Evolutionary conservation across 176 grass and related monocot genomes (phyloP).

Genomic region (Microstegium vimineum): DNA sequence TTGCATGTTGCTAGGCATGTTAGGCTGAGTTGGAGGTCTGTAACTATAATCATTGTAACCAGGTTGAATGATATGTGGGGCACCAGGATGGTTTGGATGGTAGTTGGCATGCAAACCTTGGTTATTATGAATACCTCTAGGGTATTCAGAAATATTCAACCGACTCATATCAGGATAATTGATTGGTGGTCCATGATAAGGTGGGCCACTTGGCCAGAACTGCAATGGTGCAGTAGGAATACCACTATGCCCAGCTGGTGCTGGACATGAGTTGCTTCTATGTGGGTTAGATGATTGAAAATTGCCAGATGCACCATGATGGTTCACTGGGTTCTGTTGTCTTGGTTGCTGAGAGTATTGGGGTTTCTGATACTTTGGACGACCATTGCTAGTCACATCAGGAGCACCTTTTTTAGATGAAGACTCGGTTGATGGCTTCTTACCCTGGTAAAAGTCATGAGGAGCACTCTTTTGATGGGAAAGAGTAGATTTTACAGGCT

Average conservation of each 20-base stretch:
- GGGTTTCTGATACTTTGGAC: slow-evolving; percentile 49
- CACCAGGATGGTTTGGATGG: slow-evolving; percentile 43
- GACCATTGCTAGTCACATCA: slow-evolving; percentile 26
- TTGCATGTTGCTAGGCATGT: slow-evolving; percentile 36
- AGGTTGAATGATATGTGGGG: slow-evolving; percentile 43
- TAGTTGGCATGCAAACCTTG: slow-evolving; percentile 53
- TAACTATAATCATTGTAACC: slow-evolving; percentile 55
- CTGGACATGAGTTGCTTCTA: slow-evolving; percentile 45
- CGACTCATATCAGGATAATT: slow-evolving; percentile 46
- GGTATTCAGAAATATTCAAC: slow-evolving; percentile 56
- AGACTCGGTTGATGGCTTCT: slow-evolving; percentile 39
- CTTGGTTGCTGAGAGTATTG: slow-evolving; percentile 36
- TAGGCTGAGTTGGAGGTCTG: slow-evolving; percentile 43
- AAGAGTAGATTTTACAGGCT: slow-evolving; percentile 38
- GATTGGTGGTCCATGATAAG: slow-evolving; percentile 36
- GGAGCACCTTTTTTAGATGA: slow-evolving; percentile 38
- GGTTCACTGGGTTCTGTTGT: slow-evolving; percentile 31
- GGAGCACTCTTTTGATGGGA: slow-evolving; percentile 48
- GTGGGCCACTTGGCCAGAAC: slow-evolving; percentile 43
- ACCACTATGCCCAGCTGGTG: slow-evolving; percentile 40
- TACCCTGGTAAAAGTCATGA: slow-evolving; percentile 46
- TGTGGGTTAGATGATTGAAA: slow-evolving; percentile 52
- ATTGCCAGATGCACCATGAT: slow-evolving; percentile 43
- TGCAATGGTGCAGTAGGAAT: slow-evolving; percentile 37
- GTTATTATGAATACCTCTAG: slow-evolving; percentile 39